These are phyloP conservation scores for Stellera chamaejasme DNA, from an alignment of 345 rosid species.

Conservation along the genomic window DNA sequence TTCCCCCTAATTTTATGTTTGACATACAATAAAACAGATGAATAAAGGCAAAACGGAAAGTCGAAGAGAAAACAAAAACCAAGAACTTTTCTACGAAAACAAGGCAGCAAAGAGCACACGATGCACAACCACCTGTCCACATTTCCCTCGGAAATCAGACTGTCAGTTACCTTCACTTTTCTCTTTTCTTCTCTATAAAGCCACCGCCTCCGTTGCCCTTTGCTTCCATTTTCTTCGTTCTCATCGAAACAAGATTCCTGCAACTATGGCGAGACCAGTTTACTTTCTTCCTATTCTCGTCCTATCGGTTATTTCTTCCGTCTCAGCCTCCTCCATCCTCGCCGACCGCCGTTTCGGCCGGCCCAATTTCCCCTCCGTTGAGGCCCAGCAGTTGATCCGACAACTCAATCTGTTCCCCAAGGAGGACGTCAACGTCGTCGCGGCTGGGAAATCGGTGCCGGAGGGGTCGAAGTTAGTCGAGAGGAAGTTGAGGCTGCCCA, in stretches of 20 bases:
- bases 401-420: conserved; percentile 83
- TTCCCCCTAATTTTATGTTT: too few relatives aligned
- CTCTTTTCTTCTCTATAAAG: conserved; percentile 2
- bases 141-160: conserved; percentile 11
- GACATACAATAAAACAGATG: too few relatives aligned
- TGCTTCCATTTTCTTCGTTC: background rate
- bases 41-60: too few relatives aligned
- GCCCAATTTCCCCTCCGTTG: conserved; percentile 53
- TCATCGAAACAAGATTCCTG: background rate
- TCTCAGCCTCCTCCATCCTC: conserved; percentile 22
- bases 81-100: too few relatives aligned
- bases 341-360: conserved; percentile 26
- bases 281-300: conserved; percentile 19
- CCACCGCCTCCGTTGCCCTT: conserved; percentile 1
- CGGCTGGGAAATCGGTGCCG: conserved; percentile 11
- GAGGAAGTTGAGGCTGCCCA: conserved; percentile 59
- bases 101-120: background rate
- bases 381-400: conserved; percentile 70
- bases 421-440: conserved; percentile 49
- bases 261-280: conserved; percentile 34
- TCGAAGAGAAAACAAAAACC: too few relatives aligned
- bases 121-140: conserved; percentile 15
- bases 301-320: conserved; percentile 12
- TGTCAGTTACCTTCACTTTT: conserved; percentile 16
- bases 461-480: conserved; percentile 43